Conservation (phyloP, 345 rosid genomes). For the Aquilaria malaccensis region DNA sequence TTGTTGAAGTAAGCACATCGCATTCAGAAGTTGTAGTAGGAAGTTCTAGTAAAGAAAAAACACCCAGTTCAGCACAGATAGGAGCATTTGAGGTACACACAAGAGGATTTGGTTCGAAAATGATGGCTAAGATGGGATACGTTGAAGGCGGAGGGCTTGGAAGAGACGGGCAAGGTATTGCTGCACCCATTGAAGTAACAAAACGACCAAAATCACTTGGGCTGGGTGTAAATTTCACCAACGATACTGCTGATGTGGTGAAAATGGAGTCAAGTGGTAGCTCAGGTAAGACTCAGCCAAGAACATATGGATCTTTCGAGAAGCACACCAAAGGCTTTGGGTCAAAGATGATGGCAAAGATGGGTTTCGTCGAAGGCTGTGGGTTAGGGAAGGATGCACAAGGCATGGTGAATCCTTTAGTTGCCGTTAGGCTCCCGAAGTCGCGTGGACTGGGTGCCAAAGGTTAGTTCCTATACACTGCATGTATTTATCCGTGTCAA, state of each 20-base stretch:
- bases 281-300: conserved; percentile 24
- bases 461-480: conserved; percentile 12
- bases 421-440: conserved; percentile 50
- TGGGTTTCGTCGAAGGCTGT: conserved; percentile 85
- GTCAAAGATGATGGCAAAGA: conserved; percentile 83
- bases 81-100: conserved; percentile 91
- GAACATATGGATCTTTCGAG: conserved; percentile 59
- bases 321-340: conserved; percentile 89
- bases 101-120: conserved; percentile 83
- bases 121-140: conserved; percentile 94
- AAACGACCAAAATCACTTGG: conserved; percentile 82
- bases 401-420: conserved; percentile 64
- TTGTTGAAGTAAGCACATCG: conserved; percentile 21
- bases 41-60: conserved; percentile 26
- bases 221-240: conserved; percentile 46
- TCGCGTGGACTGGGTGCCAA: conserved; percentile 73
- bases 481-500: too few species aligned
- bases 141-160: conserved; percentile 82
- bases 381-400: conserved; percentile 77
- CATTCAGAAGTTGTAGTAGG: conserved; percentile 24
- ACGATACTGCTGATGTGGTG: conserved; percentile 17
- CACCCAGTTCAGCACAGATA: conserved; percentile 25
- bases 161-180: conserved; percentile 76
- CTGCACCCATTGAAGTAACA: conserved; percentile 63
- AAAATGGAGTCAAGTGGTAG: conserved; percentile 13